phyloP scores from a whole-genome alignment of 139 green algal species.

The Diplosphaera chodatii region DNA sequence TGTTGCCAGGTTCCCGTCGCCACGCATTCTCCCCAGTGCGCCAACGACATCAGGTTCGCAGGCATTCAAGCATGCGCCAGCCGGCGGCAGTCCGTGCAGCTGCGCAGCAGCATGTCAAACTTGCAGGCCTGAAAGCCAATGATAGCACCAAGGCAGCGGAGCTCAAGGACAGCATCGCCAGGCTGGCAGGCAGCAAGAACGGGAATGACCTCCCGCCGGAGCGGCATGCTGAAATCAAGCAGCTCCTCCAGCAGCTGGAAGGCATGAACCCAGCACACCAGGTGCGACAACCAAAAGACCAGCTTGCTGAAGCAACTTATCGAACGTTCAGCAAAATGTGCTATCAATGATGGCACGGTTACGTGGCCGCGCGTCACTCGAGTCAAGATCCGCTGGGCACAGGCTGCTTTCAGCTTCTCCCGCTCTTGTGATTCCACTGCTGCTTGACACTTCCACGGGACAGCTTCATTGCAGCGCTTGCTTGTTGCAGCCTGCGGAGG shows the following conservation, averaged over 20 bases:
- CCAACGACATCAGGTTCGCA: not conserved
- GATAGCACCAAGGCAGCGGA: not conserved
- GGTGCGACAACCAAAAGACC: not conserved
- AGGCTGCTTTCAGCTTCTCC: not conserved
- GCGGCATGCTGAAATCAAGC: not conserved
- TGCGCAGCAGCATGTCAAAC: not conserved
- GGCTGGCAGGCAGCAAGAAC: not conserved
- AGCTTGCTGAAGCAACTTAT: too few relatives aligned
- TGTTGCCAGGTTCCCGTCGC: too few relatives aligned
- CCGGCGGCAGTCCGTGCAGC: not conserved
- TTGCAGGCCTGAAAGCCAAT: not conserved
- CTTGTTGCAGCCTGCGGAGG: conserved; percentile 4
- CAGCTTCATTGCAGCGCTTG: too few relatives aligned
- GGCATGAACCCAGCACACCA: not conserved
- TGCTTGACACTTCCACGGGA: too few relatives aligned
- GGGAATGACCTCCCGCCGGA: not conserved
- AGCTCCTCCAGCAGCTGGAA: conserved; percentile 8
- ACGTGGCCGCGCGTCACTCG: too few relatives aligned
- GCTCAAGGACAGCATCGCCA: not conserved
- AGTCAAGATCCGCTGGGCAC: too few relatives aligned
- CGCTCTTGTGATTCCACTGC: not conserved
- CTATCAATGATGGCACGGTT: not conserved
- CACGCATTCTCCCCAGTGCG: too few relatives aligned
- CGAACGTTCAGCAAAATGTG: too few relatives aligned
- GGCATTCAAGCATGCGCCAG: not conserved